Evolutionary conservation across 208 protist species (phyloP), one percentile per base, ranked within the genome.

Genomic region (Trypanosoma caninum): DNA sequence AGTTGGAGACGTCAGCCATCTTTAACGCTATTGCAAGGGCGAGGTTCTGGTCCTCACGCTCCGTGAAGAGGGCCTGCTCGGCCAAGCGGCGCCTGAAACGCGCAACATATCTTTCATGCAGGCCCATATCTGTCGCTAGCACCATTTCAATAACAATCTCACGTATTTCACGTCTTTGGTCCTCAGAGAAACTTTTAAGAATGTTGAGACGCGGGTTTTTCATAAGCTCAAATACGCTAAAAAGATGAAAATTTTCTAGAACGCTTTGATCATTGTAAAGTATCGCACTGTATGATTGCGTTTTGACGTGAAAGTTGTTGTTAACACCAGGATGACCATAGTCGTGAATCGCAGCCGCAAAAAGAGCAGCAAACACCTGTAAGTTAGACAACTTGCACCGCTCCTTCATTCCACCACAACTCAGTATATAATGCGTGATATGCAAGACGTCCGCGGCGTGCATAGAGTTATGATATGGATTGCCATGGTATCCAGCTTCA

Each of bases 321-420:
- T 96, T 96, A 56, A 94, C 84, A 41, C 97, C 98, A n/a, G 95
- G 95, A 71, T 99, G 97, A 41, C 97, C 87, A 61, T 95, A 91
- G 81, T 99, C 98, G 80, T 99, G 97, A 51, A 97, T 95, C 31
- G 95, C 33, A n/a, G 96, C 90, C 5, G 97, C 76, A 50, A 97
- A 78, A 11, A 98, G 37, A 0, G 92, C 73, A 9, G 90, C 81
- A 56, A 98, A 87, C 7, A 97, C 58, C 54, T 98, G 89, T 48
- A 86, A 47, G 34, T 91, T 80, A 11, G 65, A 81, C 25, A 97
- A 69, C 33, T 84, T 37, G 54, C 84, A 95, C 35, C 80, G 72
- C 61, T 89, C 72, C 27, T 50, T 63, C 34, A 95, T 54, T 25
- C 85, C 87, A 16, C 89, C 92, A 53, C 78, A 73, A 25, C 59